Evolutionary conservation across 192 early-diverging fungal genomes (phyloP).

Genomic region (Coemansia aciculifera): DNA sequence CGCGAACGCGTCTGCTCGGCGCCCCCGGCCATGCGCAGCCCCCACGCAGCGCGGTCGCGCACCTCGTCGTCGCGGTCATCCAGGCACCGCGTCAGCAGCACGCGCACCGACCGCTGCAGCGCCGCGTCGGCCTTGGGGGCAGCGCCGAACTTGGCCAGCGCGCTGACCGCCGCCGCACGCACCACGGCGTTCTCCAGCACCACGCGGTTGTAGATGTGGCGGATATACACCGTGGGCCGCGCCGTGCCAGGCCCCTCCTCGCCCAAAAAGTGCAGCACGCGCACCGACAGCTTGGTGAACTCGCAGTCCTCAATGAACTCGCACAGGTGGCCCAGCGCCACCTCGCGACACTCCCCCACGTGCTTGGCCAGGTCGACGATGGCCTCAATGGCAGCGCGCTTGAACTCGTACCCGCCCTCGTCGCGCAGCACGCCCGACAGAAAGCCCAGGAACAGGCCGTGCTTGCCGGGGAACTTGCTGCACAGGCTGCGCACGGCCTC

Average conservation of each 20-base stretch:
- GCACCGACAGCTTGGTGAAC: conserved; percentile 97
- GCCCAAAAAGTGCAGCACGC: conserved; percentile 92
- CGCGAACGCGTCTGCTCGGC: conserved; percentile 61
- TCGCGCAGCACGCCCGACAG: conserved; percentile 90
- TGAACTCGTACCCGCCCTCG: conserved; percentile 98
- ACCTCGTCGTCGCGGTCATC: conserved; percentile 99
- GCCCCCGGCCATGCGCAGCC: conserved; percentile 70
- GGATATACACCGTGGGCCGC: conserved; percentile 93
- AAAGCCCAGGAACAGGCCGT: conserved; percentile 90
- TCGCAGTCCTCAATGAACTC: conserved; percentile 99
- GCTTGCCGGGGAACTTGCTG: conserved; percentile 96
- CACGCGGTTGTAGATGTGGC: conserved; percentile 99
- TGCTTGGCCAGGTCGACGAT: conserved; percentile 94
- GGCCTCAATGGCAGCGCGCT: conserved; percentile 94
- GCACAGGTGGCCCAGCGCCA: conserved; percentile 91
- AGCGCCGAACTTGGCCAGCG: conserved; percentile 89
- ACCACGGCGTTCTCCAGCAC: conserved; percentile 97
- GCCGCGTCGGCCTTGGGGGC: conserved; percentile 70
- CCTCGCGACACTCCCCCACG: conserved; percentile 92
- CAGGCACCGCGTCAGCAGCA: conserved; percentile 88
- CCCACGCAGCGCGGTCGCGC: conserved; percentile 91
- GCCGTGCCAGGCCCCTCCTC: conserved; percentile 88
- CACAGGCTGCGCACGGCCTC: conserved; percentile 96
- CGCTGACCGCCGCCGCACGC: conserved; percentile 92
- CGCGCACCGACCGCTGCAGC: conserved; percentile 73